phyloP scores from a whole-genome alignment of 2,329 filamentous ascomycete genomes.

The Xylaria sp. region DNA sequence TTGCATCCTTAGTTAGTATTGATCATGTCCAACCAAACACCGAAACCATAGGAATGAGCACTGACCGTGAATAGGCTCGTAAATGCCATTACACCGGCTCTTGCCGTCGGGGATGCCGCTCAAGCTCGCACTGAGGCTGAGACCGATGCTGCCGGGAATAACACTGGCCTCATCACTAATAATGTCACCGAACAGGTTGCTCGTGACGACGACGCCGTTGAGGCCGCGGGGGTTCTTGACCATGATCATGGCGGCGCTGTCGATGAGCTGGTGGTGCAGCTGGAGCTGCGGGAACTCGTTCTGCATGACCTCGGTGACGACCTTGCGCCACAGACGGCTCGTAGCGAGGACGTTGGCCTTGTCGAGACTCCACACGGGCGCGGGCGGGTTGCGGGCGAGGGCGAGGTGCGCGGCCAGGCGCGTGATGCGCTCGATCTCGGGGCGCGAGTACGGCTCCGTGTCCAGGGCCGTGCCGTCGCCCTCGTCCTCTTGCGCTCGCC shows the following conservation, averaged over 20 bases:
- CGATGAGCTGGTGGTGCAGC: constrained; percentile 90
- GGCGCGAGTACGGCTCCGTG: constrained; percentile 84
- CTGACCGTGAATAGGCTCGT: constrained; percentile 94
- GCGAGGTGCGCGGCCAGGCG: constrained; percentile 85
- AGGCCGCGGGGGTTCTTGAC: constrained; percentile 89
- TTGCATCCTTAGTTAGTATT: constrained; percentile 15
- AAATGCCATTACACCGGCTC: constrained; percentile 90
- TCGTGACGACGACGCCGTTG: constrained; percentile 91
- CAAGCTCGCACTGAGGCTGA: constrained; percentile 88
- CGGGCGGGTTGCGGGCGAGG: constrained; percentile 76
- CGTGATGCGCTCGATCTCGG: constrained; percentile 89
- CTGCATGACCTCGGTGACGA: constrained; percentile 83
- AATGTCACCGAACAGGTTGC: constrained; percentile 96
- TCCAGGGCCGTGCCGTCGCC: constrained; percentile 80
- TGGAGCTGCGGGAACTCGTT: constrained; percentile 89
- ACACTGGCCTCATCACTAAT: constrained; percentile 95
- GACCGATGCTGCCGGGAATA: constrained; percentile 88
- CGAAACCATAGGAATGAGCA: constrained; percentile 6
- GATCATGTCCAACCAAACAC: not conserved
- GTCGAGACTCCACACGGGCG: constrained; percentile 86
- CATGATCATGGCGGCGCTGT: constrained; percentile 97
- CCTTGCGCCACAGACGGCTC: constrained; percentile 87
- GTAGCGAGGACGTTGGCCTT: constrained; percentile 98
- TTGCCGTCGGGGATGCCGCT: constrained; percentile 86
- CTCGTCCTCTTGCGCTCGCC: constrained; percentile 85